Evolutionary conservation across 2,329 filamentous ascomycete genomes (phyloP), one percentile per base, ranked within the genome.

Genomic region (Sporothrix variecibatus): DNA sequence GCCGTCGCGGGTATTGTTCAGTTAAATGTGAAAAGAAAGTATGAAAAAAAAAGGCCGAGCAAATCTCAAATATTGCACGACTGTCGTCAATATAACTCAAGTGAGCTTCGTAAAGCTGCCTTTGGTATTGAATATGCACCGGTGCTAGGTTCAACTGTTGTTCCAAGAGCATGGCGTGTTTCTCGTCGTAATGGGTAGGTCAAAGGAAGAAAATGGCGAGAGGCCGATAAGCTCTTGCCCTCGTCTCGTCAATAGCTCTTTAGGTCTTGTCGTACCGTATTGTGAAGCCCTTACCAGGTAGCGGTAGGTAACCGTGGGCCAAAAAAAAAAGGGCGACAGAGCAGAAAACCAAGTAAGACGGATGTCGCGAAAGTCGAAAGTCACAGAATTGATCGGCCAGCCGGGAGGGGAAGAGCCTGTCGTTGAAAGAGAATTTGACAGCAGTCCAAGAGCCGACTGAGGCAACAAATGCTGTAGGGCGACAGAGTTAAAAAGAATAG

Each of bases 81-180:
- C 49, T 28, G 58, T 31, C 68, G 43, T 34, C 46, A 46, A 51
- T 58, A n/a, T 53, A n/a, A 60, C 67, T 67, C 62, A 65, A 46
- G 60, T 23, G 34, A 34, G 43, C 60, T 38, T 46, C 34, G 71
- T n/a, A n/a, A 56, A 65, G 60, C 69, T 72, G 53, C 38, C 56
- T 46, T 46, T 46, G 56, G 26, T 53, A n/a, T 72, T 72, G 58
- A 65, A 49, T 40, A 40, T 68, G 17, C 80, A 80, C 80, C 79
- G 84, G 79, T 84, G 84, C 83, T 82, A 83, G 81, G 79, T 83
- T 82, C 80, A 83, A 81, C 75, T 82, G 81, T 82, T 85, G 83
- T 80, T 85, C 87, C 86, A 87, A 87, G 79, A 87, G 86, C 86
- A 88, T 88, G 79, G 83, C 87, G 83, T 83, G 51, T 28, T 49